Conservation (phyloP, 768 basidiomycete species). For the Sarcodon sp. region DNA sequence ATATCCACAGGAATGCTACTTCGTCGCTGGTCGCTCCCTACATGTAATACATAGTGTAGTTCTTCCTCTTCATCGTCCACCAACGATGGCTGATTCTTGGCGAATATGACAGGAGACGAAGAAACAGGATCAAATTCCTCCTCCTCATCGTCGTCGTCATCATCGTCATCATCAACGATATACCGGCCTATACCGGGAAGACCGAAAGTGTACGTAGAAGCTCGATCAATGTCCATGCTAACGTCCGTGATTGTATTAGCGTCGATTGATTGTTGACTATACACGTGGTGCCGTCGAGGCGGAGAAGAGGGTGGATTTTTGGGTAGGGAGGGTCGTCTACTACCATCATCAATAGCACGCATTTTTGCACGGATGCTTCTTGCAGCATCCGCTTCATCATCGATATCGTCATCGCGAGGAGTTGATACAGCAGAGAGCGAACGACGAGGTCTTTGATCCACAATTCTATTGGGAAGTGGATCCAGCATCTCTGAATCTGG, state of each 20-base stretch:
- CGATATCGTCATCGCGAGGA: constrained; percentile 16
- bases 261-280: neutral
- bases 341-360: constrained; percentile 30
- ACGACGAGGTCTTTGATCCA: constrained; percentile 32
- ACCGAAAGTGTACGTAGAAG: constrained; percentile 20
- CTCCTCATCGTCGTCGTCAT: neutral
- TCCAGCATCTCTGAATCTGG: neutral
- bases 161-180: neutral
- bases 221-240: constrained; percentile 25
- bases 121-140: neutral
- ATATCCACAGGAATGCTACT: constrained; percentile 55
- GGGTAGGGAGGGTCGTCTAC: constrained; percentile 26
- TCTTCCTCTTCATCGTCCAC: constrained; percentile 27
- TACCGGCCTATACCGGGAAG: neutral
- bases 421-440: constrained; percentile 20
- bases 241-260: constrained; percentile 36
- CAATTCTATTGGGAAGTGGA: constrained; percentile 6
- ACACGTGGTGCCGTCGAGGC: constrained; percentile 1
- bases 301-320: constrained; percentile 13
- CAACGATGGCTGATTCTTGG: constrained; percentile 7
- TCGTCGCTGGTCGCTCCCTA: constrained; percentile 20
- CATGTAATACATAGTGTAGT: neutral
- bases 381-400: constrained; percentile 22
- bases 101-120: neutral
- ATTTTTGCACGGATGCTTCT: constrained; percentile 23